Evolutionary conservation across 805 yeast species (phyloP), one percentile per base, ranked within the genome.

Genomic region (Metschnikowia gelsemii): DNA sequence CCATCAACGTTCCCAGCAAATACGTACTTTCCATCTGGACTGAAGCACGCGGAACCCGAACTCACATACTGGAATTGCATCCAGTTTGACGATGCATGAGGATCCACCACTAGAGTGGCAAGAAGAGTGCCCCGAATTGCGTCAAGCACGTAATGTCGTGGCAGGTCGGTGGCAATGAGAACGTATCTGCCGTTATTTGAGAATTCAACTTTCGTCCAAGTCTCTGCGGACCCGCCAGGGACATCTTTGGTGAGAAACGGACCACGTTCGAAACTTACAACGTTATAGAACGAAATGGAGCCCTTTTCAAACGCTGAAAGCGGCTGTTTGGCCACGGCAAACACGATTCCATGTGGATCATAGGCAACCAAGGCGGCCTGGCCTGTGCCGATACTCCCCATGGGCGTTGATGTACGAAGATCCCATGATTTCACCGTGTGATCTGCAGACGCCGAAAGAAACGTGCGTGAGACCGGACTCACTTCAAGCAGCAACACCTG

Each of bases 361-460:
- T 80, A 78, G 0, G 93, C 85, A 9, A 83, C 69, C 20, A 79
- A 62, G 3, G 74, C 63, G 8, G 86, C 80, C 11, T 73, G 70
- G 12, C 79, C 75, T 26, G 76, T 70, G 17, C 77, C 78, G 7
- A 70, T 22, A 46, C 52, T 68, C 0, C 95, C 93, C 43, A 78
- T 81, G 14, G 84, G 77, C 43, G 77, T 72, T 1, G 86, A 70
- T 0, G 84, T 70, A 50, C 91, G 69, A 19, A 85, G 59, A 63
- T 93, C 98, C 99, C 99, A 93, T 5, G 86, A 51, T 49, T 93
- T 78, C 1, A 89, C 85, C 0, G 96, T 80, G 40, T 82, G 76
- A 59, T 93, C 99, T 42, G 76, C 60, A 0, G 95, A 76, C 0
- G 90, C 73, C 31, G 86, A 79, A 8, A 86, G 53, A 56, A 86